Evolutionary conservation across 805 yeast genomes (phyloP), one percentile per base, ranked within the genome.

Genomic region (Starmerella asiatica): DNA sequence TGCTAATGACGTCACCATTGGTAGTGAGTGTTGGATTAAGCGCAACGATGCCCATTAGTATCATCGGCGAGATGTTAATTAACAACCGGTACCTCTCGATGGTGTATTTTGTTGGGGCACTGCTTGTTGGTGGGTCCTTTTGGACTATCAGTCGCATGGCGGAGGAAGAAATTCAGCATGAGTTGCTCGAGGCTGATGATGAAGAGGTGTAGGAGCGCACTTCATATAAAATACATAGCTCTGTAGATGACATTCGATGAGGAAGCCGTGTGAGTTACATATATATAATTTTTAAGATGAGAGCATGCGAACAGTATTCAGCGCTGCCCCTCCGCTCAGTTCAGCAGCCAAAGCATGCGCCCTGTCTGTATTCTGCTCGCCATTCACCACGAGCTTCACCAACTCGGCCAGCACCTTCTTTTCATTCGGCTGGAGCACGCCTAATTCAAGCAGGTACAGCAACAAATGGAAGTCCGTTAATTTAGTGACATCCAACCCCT

Each of bases 21-120:
- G 86, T 94, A 0, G 97, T 88, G 3, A 91, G 98, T 0, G 93
- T 91, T 9, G 98, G 98, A 0, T 65, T 91, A 23, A 79, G 94
- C 17, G 73, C 86, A 44, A 88, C 97, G 0, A 91, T 91, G 16
- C 98, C 98, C 2, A 69, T 91, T 37, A 94, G 96, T 0, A 81
- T 91, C 82, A 58, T 84, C 24, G 94, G 95, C 23, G 98, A 91
- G 56, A 68, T 84, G 57, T 40, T 84, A 5, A 63, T 85, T 48
- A 79, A 81, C 54, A 73, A 71, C 26, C 75, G 78, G 47, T 57
- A 63, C 27, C 69, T 82, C 51, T 69, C 82, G 15, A 49, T 67
- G 30, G 55, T 74, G 40, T 91, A 91, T 55, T 60, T 79, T 11
- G 50, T 79, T 28, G 97, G 97, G 1, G 97, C 97, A 2, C 52